These are phyloP conservation scores for Saturnispora galanensis DNA, from an alignment of 805 yeast species.

Conservation along the genomic window DNA sequence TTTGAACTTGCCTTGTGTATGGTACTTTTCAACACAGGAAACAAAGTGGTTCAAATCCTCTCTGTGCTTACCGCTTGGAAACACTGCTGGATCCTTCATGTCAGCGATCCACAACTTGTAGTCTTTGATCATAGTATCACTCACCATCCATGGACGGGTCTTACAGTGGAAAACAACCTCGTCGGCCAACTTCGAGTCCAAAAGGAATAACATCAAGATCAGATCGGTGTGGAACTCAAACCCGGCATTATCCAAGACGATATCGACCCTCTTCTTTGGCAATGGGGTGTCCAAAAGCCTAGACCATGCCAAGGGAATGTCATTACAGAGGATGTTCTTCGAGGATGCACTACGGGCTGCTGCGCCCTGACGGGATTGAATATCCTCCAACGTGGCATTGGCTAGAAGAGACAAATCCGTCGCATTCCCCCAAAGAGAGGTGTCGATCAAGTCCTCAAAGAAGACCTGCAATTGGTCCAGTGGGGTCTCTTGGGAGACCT, in stretches of 20 bases:
- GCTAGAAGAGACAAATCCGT: conserved; percentile 87
- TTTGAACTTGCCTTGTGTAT: conserved; percentile 36
- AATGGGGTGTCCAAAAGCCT: conserved; percentile 25
- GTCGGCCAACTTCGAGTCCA: conserved; percentile 59
- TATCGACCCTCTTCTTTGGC: conserved; percentile 50
- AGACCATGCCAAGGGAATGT: conserved; percentile 60
- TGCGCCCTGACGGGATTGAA: conserved; percentile 84
- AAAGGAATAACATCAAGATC: conserved; percentile 49
- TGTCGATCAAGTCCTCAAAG: conserved; percentile 76
- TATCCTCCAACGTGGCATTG: conserved; percentile 81
- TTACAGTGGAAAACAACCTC: conserved; percentile 78
- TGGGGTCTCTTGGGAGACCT: conserved; percentile 21
- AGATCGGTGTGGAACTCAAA: conserved; percentile 90
- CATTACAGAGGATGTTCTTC: conserved; percentile 68
- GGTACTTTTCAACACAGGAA: conserved; percentile 34
- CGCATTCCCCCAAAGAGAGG: conserved; percentile 97
- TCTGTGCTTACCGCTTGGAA: conserved; percentile 33
- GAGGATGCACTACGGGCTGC: conserved; percentile 77
- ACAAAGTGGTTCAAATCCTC: conserved; percentile 41
- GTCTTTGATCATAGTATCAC: conserved; percentile 87
- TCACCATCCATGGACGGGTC: conserved; percentile 93
- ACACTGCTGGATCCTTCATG: conserved; percentile 41
- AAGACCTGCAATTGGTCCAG: conserved; percentile 40
- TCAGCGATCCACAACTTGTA: conserved; percentile 49
- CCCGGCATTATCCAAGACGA: conserved; percentile 89